Percentiles rank a stretch among this genome's conserved stretches.
Conservation (phyloP, 371 early-diverging fungal species). For the Gilbertella persicaria region DNA sequence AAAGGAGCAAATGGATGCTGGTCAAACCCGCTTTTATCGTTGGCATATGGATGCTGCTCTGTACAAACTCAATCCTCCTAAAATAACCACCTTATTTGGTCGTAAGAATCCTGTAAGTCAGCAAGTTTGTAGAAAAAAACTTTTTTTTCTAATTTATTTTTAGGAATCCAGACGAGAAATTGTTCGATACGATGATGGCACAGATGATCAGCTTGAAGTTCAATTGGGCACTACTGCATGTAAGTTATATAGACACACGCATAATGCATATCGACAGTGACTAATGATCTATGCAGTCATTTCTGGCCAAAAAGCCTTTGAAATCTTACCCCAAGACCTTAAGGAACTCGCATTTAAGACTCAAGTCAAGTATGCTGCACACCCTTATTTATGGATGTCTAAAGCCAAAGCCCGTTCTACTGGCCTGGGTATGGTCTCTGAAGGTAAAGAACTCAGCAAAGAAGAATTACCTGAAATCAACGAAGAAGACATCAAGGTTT, state of each 20-base stretch:
- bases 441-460: slow-evolving; percentile 38
- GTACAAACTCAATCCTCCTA: slow-evolving; percentile 48
- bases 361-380: slow-evolving; percentile 50
- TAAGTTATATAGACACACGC: slow-evolving; percentile 19
- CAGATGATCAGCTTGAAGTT: slow-evolving; percentile 41
- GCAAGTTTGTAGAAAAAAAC: neutral
- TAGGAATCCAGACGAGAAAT: slow-evolving; percentile 45
- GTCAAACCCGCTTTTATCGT: slow-evolving; percentile 49
- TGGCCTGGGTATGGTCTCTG: slow-evolving; percentile 50
- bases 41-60: slow-evolving; percentile 61
- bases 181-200: slow-evolving; percentile 48
- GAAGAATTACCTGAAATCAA: slow-evolving; percentile 45
- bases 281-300: slow-evolving; percentile 27
- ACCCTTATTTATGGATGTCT: slow-evolving; percentile 57
- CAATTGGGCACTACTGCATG: slow-evolving; percentile 56
- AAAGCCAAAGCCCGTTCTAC: slow-evolving; percentile 40
- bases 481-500: slow-evolving; percentile 44
- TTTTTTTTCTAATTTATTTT: neutral
- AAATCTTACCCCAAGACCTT: slow-evolving; percentile 44
- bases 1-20: slow-evolving; percentile 42
- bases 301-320: slow-evolving; percentile 52
- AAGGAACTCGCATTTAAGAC: slow-evolving; percentile 52
- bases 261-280: neutral
- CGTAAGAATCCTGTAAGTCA: slow-evolving; percentile 49
- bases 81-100: slow-evolving; percentile 49